Evolutionary conservation across 1,284 basidiomycete species (phyloP), one percentile per base, ranked within the genome.

Genomic region (Malassezia furfur): DNA sequence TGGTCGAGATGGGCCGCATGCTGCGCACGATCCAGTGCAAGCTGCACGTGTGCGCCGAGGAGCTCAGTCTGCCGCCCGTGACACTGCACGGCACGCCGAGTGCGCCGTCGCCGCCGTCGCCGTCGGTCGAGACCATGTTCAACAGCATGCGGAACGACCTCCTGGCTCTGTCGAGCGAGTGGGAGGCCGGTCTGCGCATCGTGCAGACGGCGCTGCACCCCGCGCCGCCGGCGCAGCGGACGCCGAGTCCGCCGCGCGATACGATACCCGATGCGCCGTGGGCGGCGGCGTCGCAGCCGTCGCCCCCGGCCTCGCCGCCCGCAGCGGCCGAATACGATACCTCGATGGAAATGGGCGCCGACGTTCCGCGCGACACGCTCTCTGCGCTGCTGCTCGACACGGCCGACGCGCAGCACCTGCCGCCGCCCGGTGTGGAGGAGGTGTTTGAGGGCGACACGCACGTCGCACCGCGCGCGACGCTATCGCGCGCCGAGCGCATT

Each of bases 11-110:
- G 61, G 67, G 60, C 31, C 54, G 63, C 5, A 54, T 60, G n/a
- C 63, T 74, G 8, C 67, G 72, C 15, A 62, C 70, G n/a, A 48
- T 74, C 28, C 72, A 74, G 53, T 63, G 66, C 54, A 74, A 74
- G 60, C 61, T 74, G 34, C 59, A 63, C 31, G 66, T 66, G 15
- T 72, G 68, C 48, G 59, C 59, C 11, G 70, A 70, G 41, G 72
- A 73, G 30, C 51, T 68, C 3, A 40, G 39, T 5, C 46, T 73
- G 48, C 59, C 53, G 14, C 40, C 53, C 1, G 59, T 63, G 10
- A 38, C 52, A 10, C 53, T 74, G 48, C 70, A 74, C 41, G 72
- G 72, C 41, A n/a, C 25, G 19, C 10, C 32, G 15, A 14, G 50
- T 15, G 45, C 31, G 19, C 46, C 15, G 12, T 34, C 6, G 36